Conservation (phyloP, 192 early-diverging fungal genomes). For the Pecoramyces ruminantium region DNA sequence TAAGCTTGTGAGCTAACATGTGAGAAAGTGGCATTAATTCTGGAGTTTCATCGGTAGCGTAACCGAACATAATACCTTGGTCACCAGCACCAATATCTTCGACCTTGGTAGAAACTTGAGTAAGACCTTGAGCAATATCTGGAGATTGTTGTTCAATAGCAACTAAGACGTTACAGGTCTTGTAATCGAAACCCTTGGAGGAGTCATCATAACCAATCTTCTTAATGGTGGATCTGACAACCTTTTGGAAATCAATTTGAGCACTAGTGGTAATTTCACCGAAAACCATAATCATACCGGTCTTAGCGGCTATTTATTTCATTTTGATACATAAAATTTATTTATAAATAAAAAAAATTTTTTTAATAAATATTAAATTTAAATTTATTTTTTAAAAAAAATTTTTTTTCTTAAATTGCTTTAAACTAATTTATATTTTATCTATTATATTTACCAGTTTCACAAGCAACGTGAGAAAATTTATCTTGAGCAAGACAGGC, state of each 20-base stretch:
- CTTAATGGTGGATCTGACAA: constrained; percentile 97
- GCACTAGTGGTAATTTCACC: constrained; percentile 99
- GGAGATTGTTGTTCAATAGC: constrained; percentile 99
- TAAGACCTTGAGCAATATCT: constrained; percentile 95
- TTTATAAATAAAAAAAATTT: no score
- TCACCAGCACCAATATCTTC: constrained; percentile 99
- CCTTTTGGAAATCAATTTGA: constrained; percentile 94
- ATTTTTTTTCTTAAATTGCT: no score
- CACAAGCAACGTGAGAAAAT: constrained; percentile 97
- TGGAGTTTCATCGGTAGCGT: constrained; percentile 97
- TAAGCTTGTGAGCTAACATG: constrained; percentile 91
- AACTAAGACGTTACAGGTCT: constrained; percentile 99
- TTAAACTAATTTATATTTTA: no score
- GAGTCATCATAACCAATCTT: constrained; percentile 99
- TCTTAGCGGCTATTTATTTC: constrained; percentile 67
- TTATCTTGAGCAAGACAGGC: constrained; percentile 70
- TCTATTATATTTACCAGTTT: constrained; percentile 35
- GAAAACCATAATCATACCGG: constrained; percentile 99
- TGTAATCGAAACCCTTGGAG: constrained; percentile 97
- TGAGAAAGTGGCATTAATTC: constrained; percentile 97
- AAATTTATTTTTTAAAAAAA: no score
- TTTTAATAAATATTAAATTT: no score
- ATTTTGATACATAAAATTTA: no score
- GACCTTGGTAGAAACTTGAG: constrained; percentile 75
- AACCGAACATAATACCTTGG: constrained; percentile 73